Percentiles rank a stretch among this genome's conserved stretches.
Evolutionary conservation across 805 yeast species (phyloP).

Genomic region (Dipodascus geniculatus): DNA sequence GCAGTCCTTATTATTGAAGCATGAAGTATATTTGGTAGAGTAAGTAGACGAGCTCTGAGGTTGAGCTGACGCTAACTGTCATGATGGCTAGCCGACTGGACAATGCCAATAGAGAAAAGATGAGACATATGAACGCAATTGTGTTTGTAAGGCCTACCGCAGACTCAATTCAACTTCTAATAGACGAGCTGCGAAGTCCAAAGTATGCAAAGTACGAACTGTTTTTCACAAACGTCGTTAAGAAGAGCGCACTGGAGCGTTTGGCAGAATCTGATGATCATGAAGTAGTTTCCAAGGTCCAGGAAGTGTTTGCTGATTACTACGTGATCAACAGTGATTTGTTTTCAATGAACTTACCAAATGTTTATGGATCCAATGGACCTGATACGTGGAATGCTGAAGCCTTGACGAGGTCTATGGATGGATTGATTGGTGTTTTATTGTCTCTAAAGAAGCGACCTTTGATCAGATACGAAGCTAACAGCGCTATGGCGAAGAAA

Average conservation of each 20-base stretch:
- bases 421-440: conserved; percentile 42
- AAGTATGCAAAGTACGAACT: conserved; percentile 69
- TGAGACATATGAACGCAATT: conserved; percentile 74
- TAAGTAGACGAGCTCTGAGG: conserved; percentile 9
- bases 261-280: conserved; percentile 84
- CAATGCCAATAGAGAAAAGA: conserved; percentile 46
- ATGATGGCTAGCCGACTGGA: conserved; percentile 35
- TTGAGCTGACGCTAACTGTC: not conserved
- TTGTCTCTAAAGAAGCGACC: conserved; percentile 72
- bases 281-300: conserved; percentile 64
- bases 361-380: conserved; percentile 22
- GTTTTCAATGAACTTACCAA: conserved; percentile 29
- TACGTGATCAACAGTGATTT: conserved; percentile 60
- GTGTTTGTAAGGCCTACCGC: conserved; percentile 66
- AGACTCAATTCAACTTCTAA: conserved; percentile 46
- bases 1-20: conserved; percentile 69
- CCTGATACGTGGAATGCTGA: conserved; percentile 35
- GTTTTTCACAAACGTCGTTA: conserved; percentile 63
- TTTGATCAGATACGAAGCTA: conserved; percentile 62
- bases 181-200: conserved; percentile 64
- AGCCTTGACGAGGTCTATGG: conserved; percentile 32
- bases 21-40: conserved; percentile 79
- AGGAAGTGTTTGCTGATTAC: conserved; percentile 80
- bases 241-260: conserved; percentile 70
- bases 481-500: conserved; percentile 50